These are phyloP conservation scores for Nakazawaea wickerhamii DNA, from an alignment of 805 yeast genomes.

Conservation along the genomic window DNA sequence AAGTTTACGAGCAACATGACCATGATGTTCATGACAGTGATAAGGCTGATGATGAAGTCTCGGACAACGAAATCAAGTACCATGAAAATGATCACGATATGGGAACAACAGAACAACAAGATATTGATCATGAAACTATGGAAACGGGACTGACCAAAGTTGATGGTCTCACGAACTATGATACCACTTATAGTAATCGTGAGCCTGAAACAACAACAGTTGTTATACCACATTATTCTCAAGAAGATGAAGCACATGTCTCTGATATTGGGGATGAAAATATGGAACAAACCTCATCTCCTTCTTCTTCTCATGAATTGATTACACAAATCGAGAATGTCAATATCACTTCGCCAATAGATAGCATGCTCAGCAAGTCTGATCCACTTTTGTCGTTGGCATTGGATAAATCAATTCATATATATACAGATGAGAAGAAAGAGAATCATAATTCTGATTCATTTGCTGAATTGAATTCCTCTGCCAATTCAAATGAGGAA, in stretches of 20 bases:
- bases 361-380: conserved; percentile 32
- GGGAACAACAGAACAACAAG: not conserved
- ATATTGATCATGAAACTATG: not conserved
- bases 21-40: not conserved
- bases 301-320: conserved; percentile 7
- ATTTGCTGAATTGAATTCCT: too few species aligned
- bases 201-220: not conserved
- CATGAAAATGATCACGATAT: not conserved
- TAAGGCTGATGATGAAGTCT: not conserved
- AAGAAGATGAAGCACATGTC: not conserved
- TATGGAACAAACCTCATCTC: not conserved
- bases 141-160: conserved; percentile 6
- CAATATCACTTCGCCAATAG: conserved; percentile 19
- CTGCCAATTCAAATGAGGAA: not conserved
- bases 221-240: not conserved
- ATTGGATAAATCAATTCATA: conserved; percentile 29
- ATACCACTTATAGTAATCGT: not conserved
- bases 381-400: conserved; percentile 35
- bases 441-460: too few species aligned
- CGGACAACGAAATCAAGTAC: not conserved
- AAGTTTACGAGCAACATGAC: not conserved
- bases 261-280: not conserved
- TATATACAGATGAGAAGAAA: conserved; percentile 30
- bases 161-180: conserved; percentile 4
- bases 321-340: conserved; percentile 8